These are phyloP conservation scores for Fraxinus dipetala DNA, from an alignment of 305 asterid genomes.

Conservation along the genomic window DNA sequence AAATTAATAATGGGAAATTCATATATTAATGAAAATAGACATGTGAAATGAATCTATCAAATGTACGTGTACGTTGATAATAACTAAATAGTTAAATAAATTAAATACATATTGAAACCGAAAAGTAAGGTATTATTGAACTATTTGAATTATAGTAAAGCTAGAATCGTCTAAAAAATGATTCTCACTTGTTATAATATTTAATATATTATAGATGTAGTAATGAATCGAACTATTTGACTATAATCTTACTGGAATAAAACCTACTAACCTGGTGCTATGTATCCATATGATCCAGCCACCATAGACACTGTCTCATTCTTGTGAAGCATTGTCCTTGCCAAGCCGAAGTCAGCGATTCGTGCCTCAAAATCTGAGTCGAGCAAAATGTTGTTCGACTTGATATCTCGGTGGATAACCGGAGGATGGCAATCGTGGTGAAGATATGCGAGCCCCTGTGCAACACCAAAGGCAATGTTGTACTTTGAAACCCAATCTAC, in stretches of 20 bases:
- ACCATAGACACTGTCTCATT: slow-evolving; percentile 71
- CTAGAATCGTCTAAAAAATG: too few species aligned
- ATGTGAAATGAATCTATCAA: too few species aligned
- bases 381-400: slow-evolving; percentile 66
- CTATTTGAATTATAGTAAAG: too few species aligned
- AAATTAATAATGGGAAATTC: too few species aligned
- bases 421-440: slow-evolving; percentile 83
- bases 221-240: not conserved
- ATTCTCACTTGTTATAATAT: too few species aligned
- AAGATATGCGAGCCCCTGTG: slow-evolving; percentile 73
- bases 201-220: not conserved
- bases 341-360: slow-evolving; percentile 78
- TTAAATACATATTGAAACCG: too few species aligned
- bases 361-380: slow-evolving; percentile 64
- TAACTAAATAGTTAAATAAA: too few species aligned
- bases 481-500: slow-evolving; percentile 83
- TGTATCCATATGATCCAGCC: slow-evolving; percentile 90
- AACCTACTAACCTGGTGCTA: slow-evolving; percentile 64
- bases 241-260: not conserved
- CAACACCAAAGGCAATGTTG: slow-evolving; percentile 67
- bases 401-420: slow-evolving; percentile 70
- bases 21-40: too few species aligned
- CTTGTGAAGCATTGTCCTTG: slow-evolving; percentile 62
- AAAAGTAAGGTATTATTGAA: too few species aligned
- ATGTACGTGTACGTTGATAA: too few species aligned